Evolutionary conservation across 352 stramenopile species (phyloP), one percentile per base, ranked within the genome.

Genomic region (Globisporangium megalacanthum): DNA sequence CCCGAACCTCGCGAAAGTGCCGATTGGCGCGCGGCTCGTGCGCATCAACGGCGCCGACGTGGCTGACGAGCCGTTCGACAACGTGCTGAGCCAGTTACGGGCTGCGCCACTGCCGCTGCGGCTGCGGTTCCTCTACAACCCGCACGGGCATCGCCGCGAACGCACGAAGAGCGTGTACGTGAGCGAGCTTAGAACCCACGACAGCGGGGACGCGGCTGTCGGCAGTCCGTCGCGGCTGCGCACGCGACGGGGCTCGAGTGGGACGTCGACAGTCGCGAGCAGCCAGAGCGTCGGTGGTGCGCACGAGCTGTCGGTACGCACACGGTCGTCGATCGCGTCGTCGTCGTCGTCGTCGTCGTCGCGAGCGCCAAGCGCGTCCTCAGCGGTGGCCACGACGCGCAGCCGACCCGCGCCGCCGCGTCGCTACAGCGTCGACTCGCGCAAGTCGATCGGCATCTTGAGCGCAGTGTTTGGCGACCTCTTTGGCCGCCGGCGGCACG

Each of bases 31-130:
- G 15, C 75, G 82, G 50, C 66, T 92, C 8, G 70, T 85, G n/a
- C 73, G 70, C 6, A 83, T 94, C 44, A 94, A 94, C 49, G 82
- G 82, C 13, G 61, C 89, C 1, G 62, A 90, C 49, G 72, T 88
- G 39, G 58, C 66, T 2, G 66, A 84, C 55, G 72, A 79, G 31
- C 60, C 67, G 3, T 94, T 94, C 41, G 74, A 91, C 41, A 72
- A 82, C 33, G 64, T 94, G 8, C 54, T 92, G 47, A 55, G 65
- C 19, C 71, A 85, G 11, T 56, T 92, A 54, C 72, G 79, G 2
- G 64, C 58, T 10, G 66, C 74, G 10, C 70, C 62, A 6, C 62
- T 87, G 29, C 80, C 83, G 8, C 56, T 93, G 51, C 77, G 77
- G 3, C 62, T 93, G 44, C 73, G 77, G 4, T 91, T 93, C 58